A percentile compares a stretch with the other conserved stretches of the same genome.
Evolutionary conservation across 768 basidiomycete species (phyloP).

Genomic region (Boletus sp.): DNA sequence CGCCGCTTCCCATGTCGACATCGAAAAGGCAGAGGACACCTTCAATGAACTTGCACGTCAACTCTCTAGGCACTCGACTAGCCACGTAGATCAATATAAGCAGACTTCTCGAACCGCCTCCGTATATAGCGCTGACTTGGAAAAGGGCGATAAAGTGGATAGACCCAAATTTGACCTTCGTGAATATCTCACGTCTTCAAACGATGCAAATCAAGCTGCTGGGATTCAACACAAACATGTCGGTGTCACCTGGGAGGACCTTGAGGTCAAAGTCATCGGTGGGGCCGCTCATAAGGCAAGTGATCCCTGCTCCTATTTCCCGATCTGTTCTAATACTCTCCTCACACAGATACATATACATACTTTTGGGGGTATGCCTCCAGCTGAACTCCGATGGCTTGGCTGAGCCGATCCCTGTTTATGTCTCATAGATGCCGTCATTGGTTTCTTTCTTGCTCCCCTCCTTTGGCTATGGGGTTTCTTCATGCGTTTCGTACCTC

Average conservation of each 20-base stretch:
- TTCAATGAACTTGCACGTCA: slow-evolving; percentile 54
- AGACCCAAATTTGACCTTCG: slow-evolving; percentile 58
- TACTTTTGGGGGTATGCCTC: slow-evolving; percentile 55
- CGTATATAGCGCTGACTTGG: slow-evolving; percentile 34
- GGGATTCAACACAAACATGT: slow-evolving; percentile 75
- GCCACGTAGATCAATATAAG: slow-evolving; percentile 10
- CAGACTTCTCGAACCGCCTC: slow-evolving; percentile 21
- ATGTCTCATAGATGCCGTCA: slow-evolving; percentile 41
- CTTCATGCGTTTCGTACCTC: slow-evolving; percentile 38
- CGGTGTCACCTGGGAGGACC: slow-evolving; percentile 69
- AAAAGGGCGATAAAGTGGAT: slow-evolving; percentile 37
- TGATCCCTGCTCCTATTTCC: neutral
- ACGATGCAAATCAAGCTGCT: slow-evolving; percentile 60
- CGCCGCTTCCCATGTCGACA: slow-evolving; percentile 40
- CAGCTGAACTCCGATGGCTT: neutral
- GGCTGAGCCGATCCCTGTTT: neutral
- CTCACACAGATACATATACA: slow-evolving; percentile 44
- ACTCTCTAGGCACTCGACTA: slow-evolving; percentile 18
- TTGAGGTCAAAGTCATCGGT: slow-evolving; percentile 60
- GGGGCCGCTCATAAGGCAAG: slow-evolving; percentile 54
- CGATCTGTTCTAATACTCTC: neutral
- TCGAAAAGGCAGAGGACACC: slow-evolving; percentile 47
- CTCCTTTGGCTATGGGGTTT: slow-evolving; percentile 46
- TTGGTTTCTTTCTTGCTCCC: slow-evolving; percentile 53
- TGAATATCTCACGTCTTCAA: slow-evolving; percentile 64